Evolutionary conservation across 1,284 basidiomycete genomes (phyloP).

Genomic region (Ceratobasidium sp.): DNA sequence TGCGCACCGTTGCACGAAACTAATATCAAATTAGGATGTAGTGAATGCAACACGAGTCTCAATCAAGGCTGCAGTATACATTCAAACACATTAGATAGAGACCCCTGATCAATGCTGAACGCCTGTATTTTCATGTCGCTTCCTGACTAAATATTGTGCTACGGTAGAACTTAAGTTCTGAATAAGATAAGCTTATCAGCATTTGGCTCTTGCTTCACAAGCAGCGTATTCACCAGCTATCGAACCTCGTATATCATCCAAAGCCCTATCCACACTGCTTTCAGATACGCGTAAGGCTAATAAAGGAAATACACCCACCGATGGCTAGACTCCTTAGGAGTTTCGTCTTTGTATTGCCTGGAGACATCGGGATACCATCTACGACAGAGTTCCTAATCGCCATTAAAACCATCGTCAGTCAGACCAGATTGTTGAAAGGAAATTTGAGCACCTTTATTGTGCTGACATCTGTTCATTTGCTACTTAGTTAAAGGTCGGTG

Average conservation of each 20-base stretch:
- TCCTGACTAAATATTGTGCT: constrained; percentile 13
- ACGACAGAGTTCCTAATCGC: constrained; percentile 75
- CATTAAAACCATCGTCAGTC: constrained; percentile 7
- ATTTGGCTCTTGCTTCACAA: neutral
- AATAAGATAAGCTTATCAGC: neutral
- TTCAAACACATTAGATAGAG: too few relatives aligned
- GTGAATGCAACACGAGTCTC: too few relatives aligned
- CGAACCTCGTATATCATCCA: constrained; percentile 79
- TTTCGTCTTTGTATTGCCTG: constrained; percentile 49
- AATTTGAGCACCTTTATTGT: constrained; percentile 9
- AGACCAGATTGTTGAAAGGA: constrained; percentile 1
- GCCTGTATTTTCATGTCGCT: too few relatives aligned
- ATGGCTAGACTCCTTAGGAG: constrained; percentile 58
- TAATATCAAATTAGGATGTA: too few relatives aligned
- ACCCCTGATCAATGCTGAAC: too few relatives aligned
- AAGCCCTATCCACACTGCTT: constrained; percentile 62
- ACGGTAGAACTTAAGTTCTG: constrained; percentile 35
- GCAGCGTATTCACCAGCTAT: constrained; percentile 66
- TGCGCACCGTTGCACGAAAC: too few relatives aligned
- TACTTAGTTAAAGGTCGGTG: neutral
- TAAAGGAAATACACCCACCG: constrained; percentile 56
- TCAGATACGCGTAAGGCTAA: constrained; percentile 26
- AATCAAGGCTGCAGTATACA: too few relatives aligned
- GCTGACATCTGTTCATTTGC: constrained; percentile 6
- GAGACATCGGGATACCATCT: constrained; percentile 70